Conservation (phyloP, 305 asterid genomes). For the Solanum hybrid region DNA sequence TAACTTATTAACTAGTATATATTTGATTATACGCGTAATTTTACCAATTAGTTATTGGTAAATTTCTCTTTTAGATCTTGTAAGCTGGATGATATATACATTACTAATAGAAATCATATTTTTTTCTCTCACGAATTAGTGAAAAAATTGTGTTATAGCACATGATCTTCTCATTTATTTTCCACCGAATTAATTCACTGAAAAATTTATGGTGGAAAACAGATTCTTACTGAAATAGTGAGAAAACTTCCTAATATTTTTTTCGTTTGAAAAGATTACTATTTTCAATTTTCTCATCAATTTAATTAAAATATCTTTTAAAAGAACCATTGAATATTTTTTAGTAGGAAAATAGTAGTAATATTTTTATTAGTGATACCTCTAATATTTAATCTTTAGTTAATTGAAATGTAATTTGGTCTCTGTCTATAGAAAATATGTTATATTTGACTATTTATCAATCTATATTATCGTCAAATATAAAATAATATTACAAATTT, state of each 20-base stretch:
- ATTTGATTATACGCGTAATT: no score
- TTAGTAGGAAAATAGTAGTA: not conserved
- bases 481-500: not conserved
- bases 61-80: not conserved
- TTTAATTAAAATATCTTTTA: not conserved
- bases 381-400: no score
- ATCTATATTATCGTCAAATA: not conserved
- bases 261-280: no score
- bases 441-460: not conserved
- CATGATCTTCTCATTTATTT: no score
- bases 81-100: not conserved
- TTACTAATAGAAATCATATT: no score
- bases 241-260: no score
- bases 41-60: not conserved
- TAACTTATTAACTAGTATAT: no score
- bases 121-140: not conserved
- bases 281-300: not conserved
- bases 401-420: not conserved
- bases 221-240: not conserved
- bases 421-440: not conserved
- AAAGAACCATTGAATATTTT: not conserved
- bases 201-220: not conserved
- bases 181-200: no score
- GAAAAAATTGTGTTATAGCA: not conserved
- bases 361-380: not conserved